Base-by-base conservation (phyloP, 352 stramenopile species). In the Blastocystis sp. region DNA sequence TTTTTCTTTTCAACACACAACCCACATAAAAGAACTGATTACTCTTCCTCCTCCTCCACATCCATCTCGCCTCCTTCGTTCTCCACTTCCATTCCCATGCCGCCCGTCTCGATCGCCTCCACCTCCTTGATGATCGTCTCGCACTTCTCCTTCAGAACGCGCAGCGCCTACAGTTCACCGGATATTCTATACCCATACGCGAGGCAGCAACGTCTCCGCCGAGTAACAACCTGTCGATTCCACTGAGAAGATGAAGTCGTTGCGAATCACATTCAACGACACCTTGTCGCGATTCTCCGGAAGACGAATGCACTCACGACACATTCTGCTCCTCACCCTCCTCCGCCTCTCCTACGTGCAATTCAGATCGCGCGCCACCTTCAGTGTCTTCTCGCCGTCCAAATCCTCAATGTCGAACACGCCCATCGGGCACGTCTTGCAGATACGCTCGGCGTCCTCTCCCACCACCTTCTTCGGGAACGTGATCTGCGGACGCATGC, bases 161-260 rank as follows among this genome's bases (percentile, higher is more conserved):
- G n/a, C 57, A 84, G 32, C 24, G 72, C 72, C 72, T 84, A 67
- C 4, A 29, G 2, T 14, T 84, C 53, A 84, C 42, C 6, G 11
- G n/a, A 9, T 29, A 61, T 51, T n/a, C 3, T 42, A 11, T 40
- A 4, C 36, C 24, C 16, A 1, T 42, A 84, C 72, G 3, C 48
- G 29, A 21, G 53, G 53, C 11, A 89, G 72, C 29, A 89, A 27
- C 49, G 27, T 49, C 27, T 44, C 29, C 0, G 86, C 46, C n/a
- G 67, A 75, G 0, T 89, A 34, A 6, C 53, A 69, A 44, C 88
- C 88, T 1, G 87, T 84, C 46, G 46, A 86, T 67, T 89, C 88
- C n/a, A 89, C 87, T 27, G 79, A 87, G 57, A 90, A 90, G 56
- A 90, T 89, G 59, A 89, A 89, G 49, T 89, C 87, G n/a, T 89